A percentile compares a stretch with the other conserved stretches of the same genome.
Evolutionary conservation across 1,284 basidiomycete genomes (phyloP).

Genomic region (Pterulicium gracile): DNA sequence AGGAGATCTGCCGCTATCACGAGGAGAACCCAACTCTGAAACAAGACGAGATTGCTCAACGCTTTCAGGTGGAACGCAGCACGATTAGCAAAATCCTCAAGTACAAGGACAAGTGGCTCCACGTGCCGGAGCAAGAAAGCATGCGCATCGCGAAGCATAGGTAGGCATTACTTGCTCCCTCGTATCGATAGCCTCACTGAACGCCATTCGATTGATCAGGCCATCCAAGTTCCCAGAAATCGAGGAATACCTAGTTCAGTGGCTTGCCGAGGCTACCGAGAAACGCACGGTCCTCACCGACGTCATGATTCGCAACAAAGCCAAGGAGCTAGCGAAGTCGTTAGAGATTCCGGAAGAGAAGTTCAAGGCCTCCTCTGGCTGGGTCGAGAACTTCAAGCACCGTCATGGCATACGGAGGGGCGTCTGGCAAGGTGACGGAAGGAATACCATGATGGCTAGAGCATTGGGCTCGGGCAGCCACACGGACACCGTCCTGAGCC

Average conservation of each 20-base stretch:
- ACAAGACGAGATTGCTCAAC: conserved; percentile 73
- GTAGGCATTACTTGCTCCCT: conserved; percentile 24
- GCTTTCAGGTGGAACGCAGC: conserved; percentile 77
- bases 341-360: conserved; percentile 53
- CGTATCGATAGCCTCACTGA: conserved; percentile 8
- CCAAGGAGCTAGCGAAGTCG: conserved; percentile 52
- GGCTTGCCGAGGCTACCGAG: conserved; percentile 45
- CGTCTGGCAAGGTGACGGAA: conserved; percentile 36
- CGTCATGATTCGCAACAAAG: conserved; percentile 58
- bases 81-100: conserved; percentile 93
- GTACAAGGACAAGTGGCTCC: conserved; percentile 73
- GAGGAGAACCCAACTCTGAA: conserved; percentile 50
- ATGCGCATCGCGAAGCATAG: conserved; percentile 54
- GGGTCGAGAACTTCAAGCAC: conserved; percentile 88
- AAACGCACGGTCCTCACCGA: conserved; percentile 53
- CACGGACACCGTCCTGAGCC: conserved; percentile 19
- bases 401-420: conserved; percentile 65
- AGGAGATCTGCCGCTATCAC: conserved; percentile 66
- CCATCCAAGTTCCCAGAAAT: conserved; percentile 72
- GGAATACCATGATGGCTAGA: conserved; percentile 17
- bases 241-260: conserved; percentile 52
- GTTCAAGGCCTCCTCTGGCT: conserved; percentile 86
- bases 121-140: conserved; percentile 46
- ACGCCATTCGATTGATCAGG: conserved; percentile 23
- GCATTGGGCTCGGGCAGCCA: conserved; percentile 15